Evolutionary conservation across 441 rosid species (phyloP).

Genomic region (Manihot esculenta): DNA sequence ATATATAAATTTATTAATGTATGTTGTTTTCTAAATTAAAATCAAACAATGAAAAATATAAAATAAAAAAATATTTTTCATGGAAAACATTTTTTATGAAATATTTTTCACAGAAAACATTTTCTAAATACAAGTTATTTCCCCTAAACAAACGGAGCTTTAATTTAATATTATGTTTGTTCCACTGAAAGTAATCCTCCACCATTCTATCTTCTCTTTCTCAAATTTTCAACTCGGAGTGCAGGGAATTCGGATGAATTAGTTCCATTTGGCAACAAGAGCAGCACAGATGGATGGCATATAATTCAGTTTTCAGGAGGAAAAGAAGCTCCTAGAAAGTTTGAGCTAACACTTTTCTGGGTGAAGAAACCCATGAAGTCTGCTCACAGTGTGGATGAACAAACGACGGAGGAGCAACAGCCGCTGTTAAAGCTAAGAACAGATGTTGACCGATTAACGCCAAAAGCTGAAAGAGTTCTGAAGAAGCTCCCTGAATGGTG

Average conservation of each 20-base stretch:
- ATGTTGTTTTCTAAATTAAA: too few species aligned
- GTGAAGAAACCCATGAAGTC: constrained; percentile 29
- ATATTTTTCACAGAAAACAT: too few species aligned
- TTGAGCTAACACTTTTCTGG: constrained; percentile 58
- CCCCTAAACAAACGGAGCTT: background rate
- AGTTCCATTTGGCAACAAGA: constrained; percentile 49
- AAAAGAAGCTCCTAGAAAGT: constrained; percentile 57
- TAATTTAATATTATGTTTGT: background rate
- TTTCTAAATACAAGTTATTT: too few species aligned
- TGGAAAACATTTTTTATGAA: too few species aligned
- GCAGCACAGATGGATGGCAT: constrained; percentile 71
- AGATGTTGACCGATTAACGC: constrained; percentile 62
- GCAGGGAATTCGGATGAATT: constrained; percentile 54
- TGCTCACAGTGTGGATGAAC: background rate
- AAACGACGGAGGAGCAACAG: constrained; percentile 22
- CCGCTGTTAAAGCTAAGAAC: constrained; percentile 82
- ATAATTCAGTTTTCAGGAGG: constrained; percentile 87
- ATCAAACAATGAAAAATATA: too few species aligned
- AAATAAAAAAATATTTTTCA: too few species aligned
- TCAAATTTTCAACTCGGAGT: constrained; percentile 13
- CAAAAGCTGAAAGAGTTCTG: constrained; percentile 53
- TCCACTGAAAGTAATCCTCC: background rate
- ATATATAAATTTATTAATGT: too few species aligned
- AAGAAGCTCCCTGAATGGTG: constrained; percentile 74
- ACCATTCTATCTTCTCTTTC: background rate